phyloP scores from a whole-genome alignment of 139 green algal species.

The Auxenochlorella pyrenoidosa region DNA sequence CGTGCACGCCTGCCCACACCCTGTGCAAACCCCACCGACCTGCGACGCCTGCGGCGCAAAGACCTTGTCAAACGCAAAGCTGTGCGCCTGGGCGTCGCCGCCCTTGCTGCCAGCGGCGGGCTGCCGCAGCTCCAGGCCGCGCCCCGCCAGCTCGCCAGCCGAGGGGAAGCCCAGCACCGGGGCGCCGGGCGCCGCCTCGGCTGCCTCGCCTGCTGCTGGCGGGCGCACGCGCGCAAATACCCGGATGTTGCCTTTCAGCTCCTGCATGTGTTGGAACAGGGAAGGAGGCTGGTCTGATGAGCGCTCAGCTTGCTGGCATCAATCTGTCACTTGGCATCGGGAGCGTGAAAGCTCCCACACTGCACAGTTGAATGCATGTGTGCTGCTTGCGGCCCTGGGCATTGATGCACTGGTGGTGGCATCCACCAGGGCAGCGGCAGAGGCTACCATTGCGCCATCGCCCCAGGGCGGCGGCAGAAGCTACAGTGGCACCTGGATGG shows the following conservation, averaged over 20 bases:
- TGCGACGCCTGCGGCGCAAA: constrained; percentile 64
- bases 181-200: constrained; percentile 26
- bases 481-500: constrained; percentile 37
- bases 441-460: too few species aligned
- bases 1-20: too few species aligned
- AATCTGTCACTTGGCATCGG: too few species aligned
- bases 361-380: too few species aligned
- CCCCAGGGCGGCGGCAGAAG: too few species aligned
- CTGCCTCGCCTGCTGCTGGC: constrained; percentile 1
- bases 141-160: constrained; percentile 54
- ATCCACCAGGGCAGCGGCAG: too few species aligned
- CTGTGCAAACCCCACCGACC: not conserved
- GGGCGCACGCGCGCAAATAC: constrained; percentile 89
- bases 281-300: not conserved
- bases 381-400: too few species aligned
- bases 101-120: constrained; percentile 3
- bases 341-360: too few species aligned
- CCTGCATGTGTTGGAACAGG: constrained; percentile 55
- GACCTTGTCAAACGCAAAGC: constrained; percentile 80
- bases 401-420: too few species aligned
- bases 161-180: constrained; percentile 45
- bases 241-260: constrained; percentile 89
- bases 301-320: too few species aligned
- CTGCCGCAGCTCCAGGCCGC: constrained; percentile 50
- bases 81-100: constrained; percentile 57